Evolutionary conservation across 2,329 filamentous ascomycete species (phyloP).

Genomic region (Colletotrichum lentis): DNA sequence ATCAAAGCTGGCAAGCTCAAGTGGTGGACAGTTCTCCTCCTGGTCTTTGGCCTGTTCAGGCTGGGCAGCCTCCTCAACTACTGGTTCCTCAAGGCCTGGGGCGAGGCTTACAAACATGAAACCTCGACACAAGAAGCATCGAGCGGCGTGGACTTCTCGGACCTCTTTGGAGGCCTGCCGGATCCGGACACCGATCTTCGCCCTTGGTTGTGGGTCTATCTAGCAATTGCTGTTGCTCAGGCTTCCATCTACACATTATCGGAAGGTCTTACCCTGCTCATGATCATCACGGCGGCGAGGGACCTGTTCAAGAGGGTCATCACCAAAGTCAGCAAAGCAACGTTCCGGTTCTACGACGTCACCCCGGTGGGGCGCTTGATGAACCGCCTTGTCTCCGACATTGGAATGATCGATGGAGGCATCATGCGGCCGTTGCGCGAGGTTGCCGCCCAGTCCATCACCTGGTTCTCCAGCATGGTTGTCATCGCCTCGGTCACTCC

Average conservation of each 20-base stretch:
- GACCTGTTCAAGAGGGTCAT: slow-evolving; percentile 78
- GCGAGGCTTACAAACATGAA: slow-evolving; percentile 68
- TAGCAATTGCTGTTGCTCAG: slow-evolving; percentile 69
- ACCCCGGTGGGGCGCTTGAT: slow-evolving; percentile 89
- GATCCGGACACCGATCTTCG: slow-evolving; percentile 71
- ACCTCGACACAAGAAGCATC: background rate
- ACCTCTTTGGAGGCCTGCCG: slow-evolving; percentile 64
- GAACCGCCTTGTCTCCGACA: slow-evolving; percentile 91
- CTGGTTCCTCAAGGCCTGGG: slow-evolving; percentile 89
- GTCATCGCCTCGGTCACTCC: slow-evolving; percentile 85
- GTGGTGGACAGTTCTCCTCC: slow-evolving; percentile 74
- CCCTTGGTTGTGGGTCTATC: slow-evolving; percentile 79
- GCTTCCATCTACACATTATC: slow-evolving; percentile 67
- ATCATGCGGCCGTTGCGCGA: slow-evolving; percentile 77
- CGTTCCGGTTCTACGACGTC: slow-evolving; percentile 89
- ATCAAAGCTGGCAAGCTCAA: slow-evolving; percentile 79
- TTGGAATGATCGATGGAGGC: slow-evolving; percentile 88
- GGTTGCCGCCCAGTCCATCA: slow-evolving; percentile 74
- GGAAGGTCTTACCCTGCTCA: slow-evolving; percentile 74
- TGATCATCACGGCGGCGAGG: slow-evolving; percentile 81
- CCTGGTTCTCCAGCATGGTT: slow-evolving; percentile 75
- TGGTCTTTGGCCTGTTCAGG: slow-evolving; percentile 70
- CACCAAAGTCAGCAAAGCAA: slow-evolving; percentile 76
- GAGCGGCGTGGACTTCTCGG: slow-evolving; percentile 40
- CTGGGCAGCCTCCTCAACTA: slow-evolving; percentile 70